phyloP scores from a whole-genome alignment of 2,329 filamentous ascomycete species.

The Fusarium brachygibbosum region DNA sequence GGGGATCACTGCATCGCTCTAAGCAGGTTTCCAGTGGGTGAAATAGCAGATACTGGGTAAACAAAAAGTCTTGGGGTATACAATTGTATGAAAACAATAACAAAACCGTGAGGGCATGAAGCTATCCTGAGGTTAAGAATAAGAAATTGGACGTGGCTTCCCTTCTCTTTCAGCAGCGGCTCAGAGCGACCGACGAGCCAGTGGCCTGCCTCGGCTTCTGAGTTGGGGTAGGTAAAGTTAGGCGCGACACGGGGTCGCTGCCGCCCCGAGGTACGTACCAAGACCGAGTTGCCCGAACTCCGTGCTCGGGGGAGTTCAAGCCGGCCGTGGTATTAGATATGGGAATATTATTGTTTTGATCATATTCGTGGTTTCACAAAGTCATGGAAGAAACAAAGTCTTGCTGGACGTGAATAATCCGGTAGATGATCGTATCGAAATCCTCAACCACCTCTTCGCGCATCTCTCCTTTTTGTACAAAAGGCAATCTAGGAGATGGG shows the following conservation, averaged over 20 bases:
- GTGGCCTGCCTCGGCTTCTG: constrained; percentile 45
- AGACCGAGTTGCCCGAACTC: constrained; percentile 18
- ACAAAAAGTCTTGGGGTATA: neutral
- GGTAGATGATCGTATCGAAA: too few species aligned
- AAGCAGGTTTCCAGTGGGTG: constrained; percentile 5
- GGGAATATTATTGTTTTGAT: too few species aligned
- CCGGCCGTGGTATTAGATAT: neutral
- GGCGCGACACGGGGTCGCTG: constrained; percentile 24
- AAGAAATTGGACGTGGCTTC: constrained; percentile 35
- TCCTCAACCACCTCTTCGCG: too few species aligned
- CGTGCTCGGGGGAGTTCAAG: constrained; percentile 1
- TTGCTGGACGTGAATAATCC: too few species aligned
- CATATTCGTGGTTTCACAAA: too few species aligned
- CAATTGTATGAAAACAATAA: constrained; percentile 13
- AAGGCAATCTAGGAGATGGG: too few species aligned
- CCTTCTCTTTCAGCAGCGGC: constrained; percentile 39
- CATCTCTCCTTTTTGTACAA: too few species aligned
- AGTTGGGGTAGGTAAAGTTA: constrained; percentile 24
- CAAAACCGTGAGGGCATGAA: constrained; percentile 17
- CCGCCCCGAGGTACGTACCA: constrained; percentile 38
- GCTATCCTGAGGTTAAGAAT: constrained; percentile 27
- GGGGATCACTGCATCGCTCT: constrained; percentile 39
- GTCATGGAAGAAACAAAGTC: too few species aligned
- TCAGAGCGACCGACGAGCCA: constrained; percentile 38
- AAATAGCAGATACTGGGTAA: neutral